Evolutionary conservation across 1,284 basidiomycete genomes (phyloP), one percentile per base, ranked within the genome.

Genomic region (Rhodotorula sp.): DNA sequence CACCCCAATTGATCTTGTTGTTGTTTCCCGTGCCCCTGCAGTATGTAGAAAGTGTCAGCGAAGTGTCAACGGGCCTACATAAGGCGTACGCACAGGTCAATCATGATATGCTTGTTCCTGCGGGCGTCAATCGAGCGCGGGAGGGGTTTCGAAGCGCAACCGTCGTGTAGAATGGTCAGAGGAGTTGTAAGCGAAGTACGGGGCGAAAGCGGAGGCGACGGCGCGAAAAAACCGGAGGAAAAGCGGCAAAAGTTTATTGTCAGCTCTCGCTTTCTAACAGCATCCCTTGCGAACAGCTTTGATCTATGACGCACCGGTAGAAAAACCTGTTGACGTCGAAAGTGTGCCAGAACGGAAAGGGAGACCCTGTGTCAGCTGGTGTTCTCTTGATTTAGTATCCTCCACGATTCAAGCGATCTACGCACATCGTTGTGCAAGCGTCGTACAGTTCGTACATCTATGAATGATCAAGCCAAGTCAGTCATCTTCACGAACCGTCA

Each of bases 41-140:
- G n/a, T 6, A 18, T 20, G 37, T 4, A 24, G 57, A 44, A 44
- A 18, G 10, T 18, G 44, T 58, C 44, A 48, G 28, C 44, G 11
- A 2, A 4, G 53, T 7, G 11, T 54, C 53, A 54, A 13, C 50
- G 24, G 13, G 13, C 15, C 15, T 51, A 4, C 16, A 34, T 26
- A 26, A 26, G 50, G 10, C 20, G 18, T 40, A 22, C 24, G 16
- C 28, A 28, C n/a, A 59, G 28, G 26, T 98, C 95, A 79, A 99
- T 97, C 95, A 99, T 98, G 82, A 99, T 99, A 79, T 99, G 95
- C 81, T 99, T 96, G 83, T 97, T 97, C 52, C 94, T 44, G 40
- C 40, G 40, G 16, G 11, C 7, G 40, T 44, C 40, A 44, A 44
- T 11, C 40, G 11, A 44, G 40, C 40, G 11, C 13, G 16, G 16